Percentiles rank a stretch among this genome's conserved stretches.
These are phyloP conservation scores for Priceomyces medius DNA, from an alignment of 805 yeast species.

Conservation along the genomic window DNA sequence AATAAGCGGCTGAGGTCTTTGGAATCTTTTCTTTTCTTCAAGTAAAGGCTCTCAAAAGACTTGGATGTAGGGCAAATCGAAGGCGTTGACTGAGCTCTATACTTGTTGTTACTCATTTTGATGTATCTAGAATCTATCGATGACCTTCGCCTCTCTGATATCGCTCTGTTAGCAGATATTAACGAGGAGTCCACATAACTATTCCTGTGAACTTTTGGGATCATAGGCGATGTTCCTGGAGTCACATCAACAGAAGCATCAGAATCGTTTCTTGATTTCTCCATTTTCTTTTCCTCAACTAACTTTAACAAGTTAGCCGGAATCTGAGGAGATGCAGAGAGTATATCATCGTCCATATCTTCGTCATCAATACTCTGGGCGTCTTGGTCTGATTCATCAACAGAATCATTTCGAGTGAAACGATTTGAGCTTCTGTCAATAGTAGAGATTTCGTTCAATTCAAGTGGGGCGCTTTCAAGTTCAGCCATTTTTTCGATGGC, in stretches of 20 bases:
- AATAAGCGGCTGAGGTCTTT: not conserved
- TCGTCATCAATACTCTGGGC: constrained; percentile 35
- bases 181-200: constrained; percentile 22
- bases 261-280: constrained; percentile 26
- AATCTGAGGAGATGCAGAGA: constrained; percentile 68
- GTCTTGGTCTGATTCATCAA: constrained; percentile 25
- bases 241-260: constrained; percentile 26
- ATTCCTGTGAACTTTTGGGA: constrained; percentile 18
- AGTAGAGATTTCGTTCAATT: not conserved
- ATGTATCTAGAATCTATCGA: constrained; percentile 33
- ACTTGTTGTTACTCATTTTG: constrained; percentile 18
- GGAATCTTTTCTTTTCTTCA: constrained; percentile 4
- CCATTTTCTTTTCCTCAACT: constrained; percentile 50
- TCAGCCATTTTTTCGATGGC: constrained; percentile 12
- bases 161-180: constrained; percentile 17
- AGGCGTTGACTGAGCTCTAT: constrained; percentile 7
- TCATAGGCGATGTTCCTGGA: constrained; percentile 33
- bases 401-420: constrained; percentile 4
- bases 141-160: constrained; percentile 27
- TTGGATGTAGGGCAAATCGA: not conserved
- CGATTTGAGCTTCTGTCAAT: not conserved
- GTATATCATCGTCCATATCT: constrained; percentile 42
- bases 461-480: constrained; percentile 1
- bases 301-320: constrained; percentile 57
- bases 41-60: constrained; percentile 5